phyloP scores from a whole-genome alignment of 208 protist genomes.

The Leishmania martiniquensis region DNA sequence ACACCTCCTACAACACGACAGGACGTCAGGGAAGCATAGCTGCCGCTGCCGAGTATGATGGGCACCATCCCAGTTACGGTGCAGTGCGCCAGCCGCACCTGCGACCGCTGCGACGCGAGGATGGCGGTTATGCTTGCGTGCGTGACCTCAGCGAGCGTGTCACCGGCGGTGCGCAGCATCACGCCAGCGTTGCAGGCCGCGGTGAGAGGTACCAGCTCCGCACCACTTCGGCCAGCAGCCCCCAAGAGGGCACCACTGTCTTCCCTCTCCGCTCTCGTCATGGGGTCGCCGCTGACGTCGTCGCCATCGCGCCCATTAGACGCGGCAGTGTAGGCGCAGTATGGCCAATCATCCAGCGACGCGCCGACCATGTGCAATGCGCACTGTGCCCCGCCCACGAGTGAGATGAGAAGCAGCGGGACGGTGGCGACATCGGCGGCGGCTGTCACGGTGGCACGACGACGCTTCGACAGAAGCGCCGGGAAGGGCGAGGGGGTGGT shows the following conservation, averaged over 20 bases:
- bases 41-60: not conserved
- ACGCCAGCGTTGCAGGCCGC: constrained; percentile 11
- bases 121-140: constrained; percentile 10
- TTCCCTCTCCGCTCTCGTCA: not conserved
- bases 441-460: not conserved
- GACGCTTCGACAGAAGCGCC: not conserved
- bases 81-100: constrained; percentile 15
- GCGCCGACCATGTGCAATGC: constrained; percentile 27
- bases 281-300: not conserved
- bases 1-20: constrained; percentile 10
- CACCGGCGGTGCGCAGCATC: constrained; percentile 14
- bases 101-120: constrained; percentile 1
- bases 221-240: not conserved
- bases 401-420: constrained; percentile 18
- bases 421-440: not conserved
- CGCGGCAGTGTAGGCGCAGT: not conserved
- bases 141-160: constrained; percentile 11
- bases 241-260: not conserved
- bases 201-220: not conserved
- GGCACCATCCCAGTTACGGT: constrained; percentile 1
- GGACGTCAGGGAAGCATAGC: constrained; percentile 8
- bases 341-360: constrained; percentile 23
- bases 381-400: constrained; percentile 24
- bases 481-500: not conserved
- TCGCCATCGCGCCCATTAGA: not conserved